A percentile compares a stretch with the other conserved stretches of the same genome.
Conservation (phyloP, 306 rosid genomes). For the Pyrus communis region DNA sequence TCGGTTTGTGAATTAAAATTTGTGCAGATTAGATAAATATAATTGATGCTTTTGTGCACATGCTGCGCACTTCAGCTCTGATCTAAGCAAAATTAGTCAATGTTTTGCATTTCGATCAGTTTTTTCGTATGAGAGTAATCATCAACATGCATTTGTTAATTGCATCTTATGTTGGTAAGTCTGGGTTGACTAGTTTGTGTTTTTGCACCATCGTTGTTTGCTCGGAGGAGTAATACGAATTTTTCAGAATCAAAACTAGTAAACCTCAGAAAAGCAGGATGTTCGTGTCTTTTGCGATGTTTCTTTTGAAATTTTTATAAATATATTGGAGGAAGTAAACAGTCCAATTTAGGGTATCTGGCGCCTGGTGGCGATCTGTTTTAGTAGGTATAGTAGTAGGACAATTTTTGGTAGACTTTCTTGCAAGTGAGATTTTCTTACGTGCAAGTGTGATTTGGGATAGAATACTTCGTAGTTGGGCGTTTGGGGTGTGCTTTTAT, state of each 20-base stretch:
- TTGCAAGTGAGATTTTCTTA: too few species aligned
- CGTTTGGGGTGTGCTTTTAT: background rate
- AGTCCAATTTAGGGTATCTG: background rate
- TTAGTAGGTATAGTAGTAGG: background rate
- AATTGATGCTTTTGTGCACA: background rate
- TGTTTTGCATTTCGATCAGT: background rate
- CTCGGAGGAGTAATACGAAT: too few species aligned
- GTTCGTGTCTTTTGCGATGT: background rate
- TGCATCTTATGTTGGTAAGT: background rate
- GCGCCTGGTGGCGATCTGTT: background rate
- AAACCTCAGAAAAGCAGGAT: background rate
- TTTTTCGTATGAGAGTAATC: background rate
- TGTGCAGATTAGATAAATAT: background rate
- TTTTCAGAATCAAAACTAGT: too few species aligned
- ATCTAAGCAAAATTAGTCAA: background rate
- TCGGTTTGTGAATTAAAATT: background rate
- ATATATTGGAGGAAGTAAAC: background rate
- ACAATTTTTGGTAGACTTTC: background rate
- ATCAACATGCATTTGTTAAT: background rate
- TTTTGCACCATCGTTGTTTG: background rate
- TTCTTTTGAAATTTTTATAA: background rate
- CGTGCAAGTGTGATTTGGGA: background rate
- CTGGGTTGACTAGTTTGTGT: background rate
- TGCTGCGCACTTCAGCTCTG: background rate
- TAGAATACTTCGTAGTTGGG: background rate